phyloP scores from a whole-genome alignment of 2,329 filamentous ascomycete species.

The Gliomastix tumulicola region DNA sequence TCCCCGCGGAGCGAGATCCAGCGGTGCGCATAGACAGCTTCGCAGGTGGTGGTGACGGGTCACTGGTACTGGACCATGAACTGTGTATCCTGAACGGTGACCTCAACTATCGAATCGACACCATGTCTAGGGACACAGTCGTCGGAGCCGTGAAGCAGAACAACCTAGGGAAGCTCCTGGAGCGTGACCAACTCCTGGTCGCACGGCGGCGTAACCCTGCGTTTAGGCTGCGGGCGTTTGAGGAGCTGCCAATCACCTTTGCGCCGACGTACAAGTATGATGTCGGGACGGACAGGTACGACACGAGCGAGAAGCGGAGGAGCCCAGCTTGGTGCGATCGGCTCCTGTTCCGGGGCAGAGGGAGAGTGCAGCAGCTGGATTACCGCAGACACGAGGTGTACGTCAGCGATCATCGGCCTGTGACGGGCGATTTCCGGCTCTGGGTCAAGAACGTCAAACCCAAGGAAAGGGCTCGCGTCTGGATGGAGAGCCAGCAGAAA shows the following conservation, averaged over 20 bases:
- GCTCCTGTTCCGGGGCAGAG: constrained; percentile 75
- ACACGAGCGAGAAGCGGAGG: constrained; percentile 89
- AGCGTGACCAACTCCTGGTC: constrained; percentile 87
- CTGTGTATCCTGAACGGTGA: constrained; percentile 96
- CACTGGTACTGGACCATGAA: constrained; percentile 93
- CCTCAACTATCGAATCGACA: constrained; percentile 96
- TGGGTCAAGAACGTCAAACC: constrained; percentile 76
- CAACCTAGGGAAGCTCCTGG: constrained; percentile 79
- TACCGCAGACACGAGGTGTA: constrained; percentile 85
- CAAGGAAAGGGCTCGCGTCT: constrained; percentile 55
- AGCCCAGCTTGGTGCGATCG: constrained; percentile 96
- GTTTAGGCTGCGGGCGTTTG: constrained; percentile 82
- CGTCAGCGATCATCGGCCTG: constrained; percentile 88
- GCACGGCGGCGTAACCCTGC: constrained; percentile 83
- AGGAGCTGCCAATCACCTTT: constrained; percentile 86
- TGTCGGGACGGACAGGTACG: constrained; percentile 88
- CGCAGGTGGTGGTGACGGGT: constrained; percentile 87
- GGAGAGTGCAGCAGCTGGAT: constrained; percentile 78
- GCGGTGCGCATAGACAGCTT: constrained; percentile 68
- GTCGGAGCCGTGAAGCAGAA: constrained; percentile 75
- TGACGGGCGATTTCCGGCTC: constrained; percentile 77
- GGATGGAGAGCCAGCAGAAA: constrained; percentile 67
- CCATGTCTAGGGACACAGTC: constrained; percentile 90
- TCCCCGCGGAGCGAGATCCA: constrained; percentile 67
- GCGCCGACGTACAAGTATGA: constrained; percentile 98